These are phyloP conservation scores for Globisporangium emineosum DNA, from an alignment of 352 stramenopile genomes.

Conservation along the genomic window DNA sequence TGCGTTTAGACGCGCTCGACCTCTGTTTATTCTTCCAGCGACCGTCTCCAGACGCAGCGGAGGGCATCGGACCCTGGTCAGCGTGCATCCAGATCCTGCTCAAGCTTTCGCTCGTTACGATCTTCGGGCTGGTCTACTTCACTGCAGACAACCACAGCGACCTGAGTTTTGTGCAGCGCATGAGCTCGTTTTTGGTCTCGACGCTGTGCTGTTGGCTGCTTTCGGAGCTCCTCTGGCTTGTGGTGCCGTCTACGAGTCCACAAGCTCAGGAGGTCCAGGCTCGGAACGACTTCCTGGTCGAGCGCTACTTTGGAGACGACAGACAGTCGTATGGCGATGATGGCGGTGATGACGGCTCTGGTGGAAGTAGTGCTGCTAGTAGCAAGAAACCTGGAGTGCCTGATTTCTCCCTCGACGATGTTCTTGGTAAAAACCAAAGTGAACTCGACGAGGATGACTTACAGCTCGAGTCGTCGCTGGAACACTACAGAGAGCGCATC, in stretches of 20 bases:
- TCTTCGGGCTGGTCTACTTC: slow-evolving; percentile 33
- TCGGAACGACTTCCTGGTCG: slow-evolving; percentile 38
- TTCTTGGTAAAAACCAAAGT: background rate
- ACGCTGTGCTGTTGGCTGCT: slow-evolving; percentile 30
- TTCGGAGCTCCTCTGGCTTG: slow-evolving; percentile 34
- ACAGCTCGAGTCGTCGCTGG: slow-evolving; percentile 11
- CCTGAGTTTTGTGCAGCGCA: slow-evolving; percentile 27
- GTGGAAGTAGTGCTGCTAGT: background rate
- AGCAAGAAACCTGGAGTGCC: background rate
- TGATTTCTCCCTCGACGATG: background rate
- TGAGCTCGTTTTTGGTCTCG: slow-evolving; percentile 31
- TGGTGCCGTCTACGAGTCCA: slow-evolving; percentile 28
- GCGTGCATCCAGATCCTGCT: slow-evolving; percentile 29
- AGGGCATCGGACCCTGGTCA: slow-evolving; percentile 33
- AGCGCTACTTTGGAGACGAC: slow-evolving; percentile 45
- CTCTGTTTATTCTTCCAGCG: slow-evolving; percentile 40
- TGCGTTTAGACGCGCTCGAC: slow-evolving; percentile 42
- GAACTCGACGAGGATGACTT: background rate
- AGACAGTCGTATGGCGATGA: background rate
- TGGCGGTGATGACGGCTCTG: slow-evolving; percentile 13
- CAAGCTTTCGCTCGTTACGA: slow-evolving; percentile 27
- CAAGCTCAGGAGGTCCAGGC: slow-evolving; percentile 21
- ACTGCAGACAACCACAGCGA: slow-evolving; percentile 25
- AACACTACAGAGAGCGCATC: slow-evolving; percentile 32
- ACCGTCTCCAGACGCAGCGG: slow-evolving; percentile 27